These are phyloP conservation scores for Xylaria sp. DNA, from an alignment of 2,329 filamentous ascomycete species.

Conservation along the genomic window DNA sequence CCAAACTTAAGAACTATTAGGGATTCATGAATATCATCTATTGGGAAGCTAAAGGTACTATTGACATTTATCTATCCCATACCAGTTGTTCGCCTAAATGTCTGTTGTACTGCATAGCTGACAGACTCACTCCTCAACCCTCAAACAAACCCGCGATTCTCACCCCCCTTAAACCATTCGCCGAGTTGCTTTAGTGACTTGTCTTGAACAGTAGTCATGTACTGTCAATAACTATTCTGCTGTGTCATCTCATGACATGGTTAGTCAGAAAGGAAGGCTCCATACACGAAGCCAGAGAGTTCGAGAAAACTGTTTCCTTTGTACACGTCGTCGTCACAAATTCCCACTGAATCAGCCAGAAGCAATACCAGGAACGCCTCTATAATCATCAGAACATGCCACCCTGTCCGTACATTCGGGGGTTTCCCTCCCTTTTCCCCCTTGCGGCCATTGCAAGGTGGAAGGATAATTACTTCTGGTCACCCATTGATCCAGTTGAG, in stretches of 20 bases:
- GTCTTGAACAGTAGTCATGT: slow-evolving; percentile 1
- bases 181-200: background rate
- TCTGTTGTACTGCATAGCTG: slow-evolving; percentile 8
- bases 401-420: background rate
- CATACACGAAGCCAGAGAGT: slow-evolving; percentile 15
- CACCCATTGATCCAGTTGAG: background rate
- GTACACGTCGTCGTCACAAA: slow-evolving; percentile 29
- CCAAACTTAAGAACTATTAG: background rate
- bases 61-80: slow-evolving; percentile 6
- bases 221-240: background rate
- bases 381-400: slow-evolving; percentile 30
- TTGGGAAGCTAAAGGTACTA: background rate
- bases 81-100: slow-evolving; percentile 1
- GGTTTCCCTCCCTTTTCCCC: background rate
- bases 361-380: slow-evolving; percentile 34
- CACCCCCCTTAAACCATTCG: slow-evolving; percentile 1
- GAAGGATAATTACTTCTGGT: background rate
- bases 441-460: background rate
- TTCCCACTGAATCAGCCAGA: slow-evolving; percentile 9
- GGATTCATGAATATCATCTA: background rate
- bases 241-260: slow-evolving; percentile 9
- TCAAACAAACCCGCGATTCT: background rate
- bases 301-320: slow-evolving; percentile 11
- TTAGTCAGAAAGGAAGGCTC: background rate
- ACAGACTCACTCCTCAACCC: background rate